Evolutionary conservation across 2,329 filamentous ascomycete genomes (phyloP), one percentile per base, ranked within the genome.

Genomic region (Alternaria ventricosa): DNA sequence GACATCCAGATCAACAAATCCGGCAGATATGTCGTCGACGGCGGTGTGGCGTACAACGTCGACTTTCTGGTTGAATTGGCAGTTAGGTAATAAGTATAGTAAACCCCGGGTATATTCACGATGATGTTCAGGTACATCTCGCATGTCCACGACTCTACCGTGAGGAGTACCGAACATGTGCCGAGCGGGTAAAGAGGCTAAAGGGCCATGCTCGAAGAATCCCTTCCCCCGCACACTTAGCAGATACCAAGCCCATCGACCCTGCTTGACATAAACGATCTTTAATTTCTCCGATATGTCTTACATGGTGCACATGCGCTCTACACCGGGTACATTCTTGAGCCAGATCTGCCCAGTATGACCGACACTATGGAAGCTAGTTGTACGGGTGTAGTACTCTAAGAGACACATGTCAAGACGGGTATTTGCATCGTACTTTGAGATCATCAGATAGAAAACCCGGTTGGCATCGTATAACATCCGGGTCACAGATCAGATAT

Each of bases 21-120:
- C n/a, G 75, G 75, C 0, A 61, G 63, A 43, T 75, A 73, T 57
- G 63, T 74, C 11, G 75, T 76, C 28, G 70, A 69, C 23, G 76
- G 77, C 5, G 77, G 76, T 4, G 72, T 78, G 15, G 75, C 71
- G 3, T 76, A 74, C 46, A 77, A 77, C 20, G 58, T 68, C 33
- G 69, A 61, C 2, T 74, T 78, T 41, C 28, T 71, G 36, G 74
- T 65, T 2, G 67, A 50, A 22, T 15, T 67, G 23, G 44, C 54
- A 66, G 20, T 15, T 13, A 63, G 50, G n/a, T 20, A 59, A 12
- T 13, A 36, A 13, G 18, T 18, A 51, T 49, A 50, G 25, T 57
- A 25, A 15, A 15, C 15, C 41, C 22, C 15, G 20, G 23, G 13
- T 45, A 44, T 20, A 15, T 57, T n/a, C 18, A 33, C 27, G 18